Evolutionary conservation across 257 asterid genomes (phyloP).

Genomic region (Cruciata laevipes): DNA sequence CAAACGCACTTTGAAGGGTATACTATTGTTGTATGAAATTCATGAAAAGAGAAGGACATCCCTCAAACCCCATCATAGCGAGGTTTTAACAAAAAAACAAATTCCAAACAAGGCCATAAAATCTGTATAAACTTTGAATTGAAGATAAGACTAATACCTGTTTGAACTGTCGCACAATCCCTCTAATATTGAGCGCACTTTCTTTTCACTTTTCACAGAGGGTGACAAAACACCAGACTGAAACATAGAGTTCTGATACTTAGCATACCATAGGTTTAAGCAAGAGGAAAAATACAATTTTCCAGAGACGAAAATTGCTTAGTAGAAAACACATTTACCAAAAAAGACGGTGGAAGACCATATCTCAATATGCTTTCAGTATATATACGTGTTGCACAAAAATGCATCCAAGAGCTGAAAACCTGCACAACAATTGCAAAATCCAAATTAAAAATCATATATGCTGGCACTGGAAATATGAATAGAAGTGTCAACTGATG

Average conservation of each 20-base stretch:
- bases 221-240: conserved; percentile 90
- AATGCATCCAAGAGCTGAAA: conserved; percentile 95
- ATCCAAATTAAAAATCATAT: conserved; percentile 1
- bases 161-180: conserved; percentile 60
- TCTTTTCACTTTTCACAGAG: conserved; percentile 75
- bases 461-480: background rate
- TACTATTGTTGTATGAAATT: no score
- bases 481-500: background rate
- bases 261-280: background rate
- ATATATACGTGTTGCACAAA: conserved; percentile 82
- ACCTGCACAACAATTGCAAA: conserved; percentile 42
- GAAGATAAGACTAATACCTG: conserved; percentile 40
- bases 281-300: background rate
- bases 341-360: conserved; percentile 71
- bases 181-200: conserved; percentile 74
- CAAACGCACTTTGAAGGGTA: background rate
- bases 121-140: background rate
- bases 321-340: conserved; percentile 28
- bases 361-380: conserved; percentile 87
- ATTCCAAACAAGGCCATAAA: background rate
- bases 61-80: no score
- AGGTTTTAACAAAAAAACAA: no score
- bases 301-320: background rate
- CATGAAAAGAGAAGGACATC: background rate
- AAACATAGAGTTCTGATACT: conserved; percentile 13